Conservation (phyloP, 2,329 filamentous ascomycete genomes). For the Ophiostoma tasmaniense region DNA sequence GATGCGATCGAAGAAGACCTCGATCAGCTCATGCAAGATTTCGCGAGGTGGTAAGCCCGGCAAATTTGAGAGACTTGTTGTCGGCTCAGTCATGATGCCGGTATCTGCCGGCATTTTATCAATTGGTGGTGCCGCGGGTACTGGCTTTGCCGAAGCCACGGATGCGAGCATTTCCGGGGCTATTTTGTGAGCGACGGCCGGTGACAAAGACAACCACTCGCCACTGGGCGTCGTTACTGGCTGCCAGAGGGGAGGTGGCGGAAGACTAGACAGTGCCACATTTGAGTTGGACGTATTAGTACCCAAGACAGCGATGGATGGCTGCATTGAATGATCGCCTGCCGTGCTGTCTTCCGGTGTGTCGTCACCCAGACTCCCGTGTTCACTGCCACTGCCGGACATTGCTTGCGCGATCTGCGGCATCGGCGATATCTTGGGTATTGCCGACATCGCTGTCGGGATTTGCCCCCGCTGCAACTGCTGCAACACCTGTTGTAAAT, state of each 20-base stretch:
- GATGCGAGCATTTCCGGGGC: neutral
- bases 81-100: neutral
- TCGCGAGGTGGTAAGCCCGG: conserved; percentile 11
- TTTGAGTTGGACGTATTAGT: neutral
- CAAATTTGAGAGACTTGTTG: neutral
- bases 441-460: neutral
- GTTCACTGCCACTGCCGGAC: neutral
- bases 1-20: conserved; percentile 14
- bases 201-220: neutral
- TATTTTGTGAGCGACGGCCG: neutral
- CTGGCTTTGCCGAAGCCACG: neutral
- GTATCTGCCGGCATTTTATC: neutral
- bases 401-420: neutral
- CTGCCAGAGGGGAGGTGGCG: neutral
- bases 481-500: conserved; percentile 13
- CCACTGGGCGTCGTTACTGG: neutral
- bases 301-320: neutral
- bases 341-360: neutral
- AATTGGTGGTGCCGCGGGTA: neutral
- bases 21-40: conserved; percentile 15
- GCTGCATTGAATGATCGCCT: neutral
- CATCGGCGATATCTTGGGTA: neutral
- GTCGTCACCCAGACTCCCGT: neutral
- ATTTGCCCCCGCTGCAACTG: conserved; percentile 3
- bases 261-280: neutral